Evolutionary conservation across 176 grass and related monocot genomes (phyloP).

Genomic region (Dactylis glomerata): DNA sequence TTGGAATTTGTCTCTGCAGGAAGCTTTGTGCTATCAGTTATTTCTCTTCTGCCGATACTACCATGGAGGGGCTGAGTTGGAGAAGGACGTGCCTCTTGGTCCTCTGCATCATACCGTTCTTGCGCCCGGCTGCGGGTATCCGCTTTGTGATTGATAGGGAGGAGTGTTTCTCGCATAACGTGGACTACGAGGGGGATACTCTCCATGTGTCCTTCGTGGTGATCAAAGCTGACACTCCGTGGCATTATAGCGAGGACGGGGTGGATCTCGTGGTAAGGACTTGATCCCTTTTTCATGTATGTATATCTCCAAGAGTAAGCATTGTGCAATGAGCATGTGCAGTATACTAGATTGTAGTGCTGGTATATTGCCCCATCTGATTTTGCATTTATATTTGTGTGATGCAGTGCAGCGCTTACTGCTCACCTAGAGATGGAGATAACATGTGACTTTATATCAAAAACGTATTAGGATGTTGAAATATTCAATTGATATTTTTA

Average conservation of each 20-base stretch:
- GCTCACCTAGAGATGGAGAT: background rate
- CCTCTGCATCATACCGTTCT: conserved; percentile 29
- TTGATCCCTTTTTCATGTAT: background rate
- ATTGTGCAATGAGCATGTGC: background rate
- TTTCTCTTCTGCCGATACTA: background rate
- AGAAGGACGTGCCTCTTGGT: conserved; percentile 34
- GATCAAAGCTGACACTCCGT: conserved; percentile 86
- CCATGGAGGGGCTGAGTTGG: conserved; percentile 38
- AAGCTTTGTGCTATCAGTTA: background rate
- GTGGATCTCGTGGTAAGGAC: conserved; percentile 91
- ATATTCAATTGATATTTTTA: background rate
- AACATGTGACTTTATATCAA: background rate
- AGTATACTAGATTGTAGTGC: background rate
- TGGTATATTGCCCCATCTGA: background rate
- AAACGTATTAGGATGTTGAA: background rate
- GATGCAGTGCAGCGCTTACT: background rate
- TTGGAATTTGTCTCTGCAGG: conserved; percentile 25
- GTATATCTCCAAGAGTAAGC: background rate
- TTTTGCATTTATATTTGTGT: background rate
- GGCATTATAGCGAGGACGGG: conserved; percentile 96
- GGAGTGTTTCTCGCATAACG: conserved; percentile 93
- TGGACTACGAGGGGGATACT: conserved; percentile 89
- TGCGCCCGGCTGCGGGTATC: conserved; percentile 48
- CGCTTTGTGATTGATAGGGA: conserved; percentile 95
- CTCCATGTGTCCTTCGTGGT: conserved; percentile 92